Base-by-base conservation (phyloP, 192 early-diverging fungal genomes). In the Glomus cerebriforme region DNA sequence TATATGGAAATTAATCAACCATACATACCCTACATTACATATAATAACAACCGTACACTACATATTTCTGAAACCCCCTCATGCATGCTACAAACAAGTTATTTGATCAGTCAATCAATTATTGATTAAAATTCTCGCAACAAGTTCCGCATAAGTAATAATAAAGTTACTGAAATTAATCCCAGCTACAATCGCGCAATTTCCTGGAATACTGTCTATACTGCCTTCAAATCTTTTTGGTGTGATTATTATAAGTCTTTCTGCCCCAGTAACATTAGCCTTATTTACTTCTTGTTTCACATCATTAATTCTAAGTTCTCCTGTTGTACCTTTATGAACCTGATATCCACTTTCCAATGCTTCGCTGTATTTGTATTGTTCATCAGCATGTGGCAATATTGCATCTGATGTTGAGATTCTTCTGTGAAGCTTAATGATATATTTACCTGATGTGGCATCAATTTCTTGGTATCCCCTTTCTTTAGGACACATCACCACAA, bases 371-470 rank as follows among this genome's bases (percentile, higher is more conserved):
- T 66, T 66, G 31, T 19, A 66, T 32, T 66, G 65, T 68, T 68
- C 66, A 37, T 68, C 66, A 37, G 66, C 66, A 68, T 68, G 35
- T 68, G 32, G 32, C 7, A 37, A 35, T 68, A 68, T 68, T 68
- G 35, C 66, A 68, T 39, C 66, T 37, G 66, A 6, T 31, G 34
- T 37, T 27, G 7, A 8, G 17, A 0, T 32, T 17, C 29, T 68
- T 68, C 34, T 68, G 3, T 15, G 3, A 68, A 68, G 2, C 17
- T 35, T 35, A 31, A 68, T 37, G 37, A 68, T 35, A 68, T 68
- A 68, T 68, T 31, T 68, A 39, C 17, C 66, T 68, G 17, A 32
- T 34, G 35, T 68, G 66, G 22, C 66, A 68, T 68, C 66, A 68
- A 68, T 68, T 68, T 68, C 66, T 68, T 35, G 32, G 22, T 68